Evolutionary conservation across 139 green algal genomes (phyloP).

Genomic region (Chlorella sp.): DNA sequence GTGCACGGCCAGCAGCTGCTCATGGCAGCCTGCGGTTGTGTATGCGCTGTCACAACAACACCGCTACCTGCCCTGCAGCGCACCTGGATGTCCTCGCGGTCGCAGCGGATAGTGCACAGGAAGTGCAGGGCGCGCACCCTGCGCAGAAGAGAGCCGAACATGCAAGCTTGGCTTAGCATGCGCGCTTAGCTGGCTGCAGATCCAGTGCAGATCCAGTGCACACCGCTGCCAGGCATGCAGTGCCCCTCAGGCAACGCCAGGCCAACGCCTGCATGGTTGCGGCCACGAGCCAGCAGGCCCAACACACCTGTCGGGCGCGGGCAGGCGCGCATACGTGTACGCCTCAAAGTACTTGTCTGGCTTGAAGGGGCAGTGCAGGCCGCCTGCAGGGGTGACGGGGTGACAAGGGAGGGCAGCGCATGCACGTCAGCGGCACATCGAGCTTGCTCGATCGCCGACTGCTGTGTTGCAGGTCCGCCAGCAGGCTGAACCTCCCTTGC

Average conservation of each 20-base stretch:
- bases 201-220: neutral
- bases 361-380: constrained; percentile 49
- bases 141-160: neutral
- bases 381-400: neutral
- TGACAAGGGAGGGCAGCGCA: neutral
- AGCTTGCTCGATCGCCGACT: too few species aligned
- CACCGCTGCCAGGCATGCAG: neutral
- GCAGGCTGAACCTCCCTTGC: too few species aligned
- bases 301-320: neutral
- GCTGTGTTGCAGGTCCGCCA: too few species aligned
- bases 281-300: neutral
- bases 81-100: constrained; percentile 45
- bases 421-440: neutral
- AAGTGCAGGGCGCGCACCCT: constrained; percentile 47
- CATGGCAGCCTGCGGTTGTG: too few species aligned
- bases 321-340: constrained; percentile 14
- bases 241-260: too few species aligned
- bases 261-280: neutral
- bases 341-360: constrained; percentile 53
- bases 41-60: too few species aligned
- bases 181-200: neutral
- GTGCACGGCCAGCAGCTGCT: too few species aligned
- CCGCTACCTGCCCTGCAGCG: neutral
- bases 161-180: neutral
- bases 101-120: constrained; percentile 40